Percentiles rank a stretch among this genome's conserved stretches.
Evolutionary conservation across 2,329 filamentous ascomycete genomes (phyloP).

Genomic region (Fulvia fulva): DNA sequence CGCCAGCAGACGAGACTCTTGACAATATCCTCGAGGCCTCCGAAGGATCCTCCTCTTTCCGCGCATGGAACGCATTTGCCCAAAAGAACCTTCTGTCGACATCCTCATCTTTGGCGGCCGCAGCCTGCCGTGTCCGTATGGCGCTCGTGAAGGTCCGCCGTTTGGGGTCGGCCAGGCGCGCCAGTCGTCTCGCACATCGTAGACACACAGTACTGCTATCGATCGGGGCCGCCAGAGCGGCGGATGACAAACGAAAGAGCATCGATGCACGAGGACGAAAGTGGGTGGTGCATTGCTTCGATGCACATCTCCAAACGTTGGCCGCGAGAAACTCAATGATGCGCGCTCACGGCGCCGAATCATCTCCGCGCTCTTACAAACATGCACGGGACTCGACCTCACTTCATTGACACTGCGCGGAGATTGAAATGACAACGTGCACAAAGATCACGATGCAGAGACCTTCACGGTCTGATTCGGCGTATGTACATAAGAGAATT

Average conservation of each 20-base stretch:
- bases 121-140: conserved; percentile 21
- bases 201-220: conserved; percentile 26
- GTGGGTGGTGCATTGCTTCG: not conserved
- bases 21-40: conserved; percentile 8
- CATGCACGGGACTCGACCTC: not conserved
- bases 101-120: conserved; percentile 23
- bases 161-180: conserved; percentile 14
- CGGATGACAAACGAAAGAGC: conserved; percentile 10
- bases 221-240: conserved; percentile 3
- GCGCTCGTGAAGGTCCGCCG: conserved; percentile 19
- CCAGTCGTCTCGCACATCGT: conserved; percentile 27
- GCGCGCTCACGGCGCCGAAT: not conserved
- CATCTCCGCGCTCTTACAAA: not conserved
- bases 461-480: not conserved
- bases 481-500: not conserved
- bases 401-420: not conserved
- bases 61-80: conserved; percentile 29
- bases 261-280: conserved; percentile 4
- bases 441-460: not conserved
- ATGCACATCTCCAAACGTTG: not conserved
- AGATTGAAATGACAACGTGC: not conserved
- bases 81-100: conserved; percentile 34
- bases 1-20: not conserved
- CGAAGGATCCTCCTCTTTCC: conserved; percentile 6
- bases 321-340: not conserved